Evolutionary conservation across 208 protist species (phyloP).

Genomic region (Lotmaria passim): DNA sequence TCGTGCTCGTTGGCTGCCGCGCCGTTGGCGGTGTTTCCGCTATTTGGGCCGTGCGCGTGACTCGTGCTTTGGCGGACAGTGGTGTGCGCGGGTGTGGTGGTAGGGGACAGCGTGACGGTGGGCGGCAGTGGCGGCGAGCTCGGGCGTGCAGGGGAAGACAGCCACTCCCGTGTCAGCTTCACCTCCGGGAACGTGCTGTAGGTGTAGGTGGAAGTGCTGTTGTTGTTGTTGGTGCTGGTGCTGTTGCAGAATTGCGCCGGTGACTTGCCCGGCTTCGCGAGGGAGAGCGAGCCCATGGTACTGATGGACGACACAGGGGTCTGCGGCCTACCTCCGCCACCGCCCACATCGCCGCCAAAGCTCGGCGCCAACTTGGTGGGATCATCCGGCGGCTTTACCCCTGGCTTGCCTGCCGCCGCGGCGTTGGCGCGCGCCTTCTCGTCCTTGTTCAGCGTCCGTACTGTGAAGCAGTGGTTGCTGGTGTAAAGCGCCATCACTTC

Average conservation of each 20-base stretch:
- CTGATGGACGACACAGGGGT: neutral
- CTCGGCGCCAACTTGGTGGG: constrained; percentile 6
- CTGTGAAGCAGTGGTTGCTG: constrained; percentile 53
- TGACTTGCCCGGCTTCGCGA: neutral
- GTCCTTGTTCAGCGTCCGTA: constrained; percentile 35
- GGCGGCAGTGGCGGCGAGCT: neutral
- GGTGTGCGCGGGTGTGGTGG: neutral
- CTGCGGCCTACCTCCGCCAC: constrained; percentile 4
- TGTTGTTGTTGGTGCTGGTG: neutral
- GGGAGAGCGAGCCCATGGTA: neutral
- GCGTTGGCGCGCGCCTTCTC: constrained; percentile 20
- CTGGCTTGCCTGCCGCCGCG: neutral
- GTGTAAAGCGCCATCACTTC: constrained; percentile 54
- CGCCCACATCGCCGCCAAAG: constrained; percentile 1
- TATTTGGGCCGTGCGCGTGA: constrained; percentile 1
- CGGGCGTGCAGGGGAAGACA: neutral
- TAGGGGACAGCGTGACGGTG: neutral
- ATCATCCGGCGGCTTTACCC: neutral
- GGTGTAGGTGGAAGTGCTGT: neutral
- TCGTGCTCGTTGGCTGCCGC: constrained; percentile 1
- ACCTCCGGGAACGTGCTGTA: neutral
- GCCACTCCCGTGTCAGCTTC: neutral
- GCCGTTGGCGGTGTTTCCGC: constrained; percentile 10
- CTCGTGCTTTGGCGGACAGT: constrained; percentile 9
- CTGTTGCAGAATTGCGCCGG: neutral